phyloP scores from a whole-genome alignment of 1,284 basidiomycete species.

The Cryptococcus maquisensis region DNA sequence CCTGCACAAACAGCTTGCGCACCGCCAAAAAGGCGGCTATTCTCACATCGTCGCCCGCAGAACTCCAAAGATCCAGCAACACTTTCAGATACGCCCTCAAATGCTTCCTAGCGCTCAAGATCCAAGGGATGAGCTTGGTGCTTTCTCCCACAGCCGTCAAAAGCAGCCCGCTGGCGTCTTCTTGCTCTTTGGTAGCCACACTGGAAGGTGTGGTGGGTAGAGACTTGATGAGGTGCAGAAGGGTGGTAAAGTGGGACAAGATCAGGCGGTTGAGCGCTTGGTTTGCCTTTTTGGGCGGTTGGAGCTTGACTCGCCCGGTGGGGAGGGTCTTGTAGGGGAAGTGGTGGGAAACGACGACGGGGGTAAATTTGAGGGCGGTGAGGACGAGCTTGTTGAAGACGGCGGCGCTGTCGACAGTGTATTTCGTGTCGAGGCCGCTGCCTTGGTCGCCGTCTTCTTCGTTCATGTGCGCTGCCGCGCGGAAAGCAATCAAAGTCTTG shows the following conservation, averaged over 20 bases:
- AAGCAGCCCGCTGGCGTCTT: constrained; percentile 51
- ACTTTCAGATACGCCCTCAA: constrained; percentile 81
- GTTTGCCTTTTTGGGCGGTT: constrained; percentile 56
- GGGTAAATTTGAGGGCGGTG: constrained; percentile 85
- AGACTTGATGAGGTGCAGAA: constrained; percentile 72
- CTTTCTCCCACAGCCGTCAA: constrained; percentile 74
- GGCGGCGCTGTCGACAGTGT: constrained; percentile 73
- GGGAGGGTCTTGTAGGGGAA: constrained; percentile 77
- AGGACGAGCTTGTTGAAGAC: constrained; percentile 90
- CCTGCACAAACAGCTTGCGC: constrained; percentile 70
- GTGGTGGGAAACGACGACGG: constrained; percentile 81
- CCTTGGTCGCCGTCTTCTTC: constrained; percentile 65
- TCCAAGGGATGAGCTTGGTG: constrained; percentile 79
- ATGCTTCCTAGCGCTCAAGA: constrained; percentile 74
- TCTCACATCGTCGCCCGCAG: constrained; percentile 73
- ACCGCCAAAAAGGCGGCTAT: constrained; percentile 86
- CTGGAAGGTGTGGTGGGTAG: constrained; percentile 57
- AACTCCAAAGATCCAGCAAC: constrained; percentile 77
- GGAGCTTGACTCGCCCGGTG: constrained; percentile 68
- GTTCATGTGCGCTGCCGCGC: constrained; percentile 81
- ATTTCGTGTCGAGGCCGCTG: constrained; percentile 55
- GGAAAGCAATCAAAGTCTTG: constrained; percentile 81
- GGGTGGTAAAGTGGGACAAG: constrained; percentile 81
- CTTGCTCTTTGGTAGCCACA: constrained; percentile 26
- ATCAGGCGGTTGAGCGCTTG: constrained; percentile 79